Evolutionary conservation across 2,329 filamentous ascomycete species (phyloP), one percentile per base, ranked within the genome.

Genomic region (Diaporthe eres): DNA sequence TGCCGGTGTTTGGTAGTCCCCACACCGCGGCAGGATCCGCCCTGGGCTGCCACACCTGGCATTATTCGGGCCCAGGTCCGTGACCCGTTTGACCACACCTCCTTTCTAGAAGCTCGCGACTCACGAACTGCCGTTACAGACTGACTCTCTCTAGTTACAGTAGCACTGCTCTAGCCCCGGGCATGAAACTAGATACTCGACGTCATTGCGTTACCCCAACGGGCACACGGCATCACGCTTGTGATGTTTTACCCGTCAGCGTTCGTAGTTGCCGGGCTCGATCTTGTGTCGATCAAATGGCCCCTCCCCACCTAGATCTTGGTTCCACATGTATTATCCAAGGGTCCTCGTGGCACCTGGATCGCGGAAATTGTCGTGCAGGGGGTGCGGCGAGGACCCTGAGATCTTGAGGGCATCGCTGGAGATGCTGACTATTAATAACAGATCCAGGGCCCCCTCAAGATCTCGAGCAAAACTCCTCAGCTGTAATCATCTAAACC

Each of bases 21-120:
- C 65, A 70, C 65, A 31, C 65, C 47, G 49, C 65, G 65, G 65
- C 13, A 70, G 37, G 65, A 53, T 39, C 65, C 65, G 68, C 68
- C 31, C 10, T 71, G 42, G 42, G 25, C 49, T 57, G 51, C 67
- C 49, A 71, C 51, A 71, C 51, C 53, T 37, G 47, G 42, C 42
- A 57, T 60, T 60, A 60, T 37, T 71, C 37, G 53, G 37, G 39
- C 8, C 53, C 53, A 37, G 39, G 53, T 57, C 68, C 53, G 68
- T 58, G 53, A 57, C 53, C 68, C 51, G 34, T 71, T 58, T 31
- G 53, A 58, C 47, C 63, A 67, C 44, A 71, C 51, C 49, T 49
- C 25, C 17, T 71, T 49, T 57, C 39, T 53, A 68, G 65, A 68
- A 68, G 31, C 31, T 51, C 65, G 47, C 47, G 65, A 68, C 47